Conservation (phyloP, 2,329 filamentous ascomycete genomes). For the Clonostachys rhizophaga region DNA sequence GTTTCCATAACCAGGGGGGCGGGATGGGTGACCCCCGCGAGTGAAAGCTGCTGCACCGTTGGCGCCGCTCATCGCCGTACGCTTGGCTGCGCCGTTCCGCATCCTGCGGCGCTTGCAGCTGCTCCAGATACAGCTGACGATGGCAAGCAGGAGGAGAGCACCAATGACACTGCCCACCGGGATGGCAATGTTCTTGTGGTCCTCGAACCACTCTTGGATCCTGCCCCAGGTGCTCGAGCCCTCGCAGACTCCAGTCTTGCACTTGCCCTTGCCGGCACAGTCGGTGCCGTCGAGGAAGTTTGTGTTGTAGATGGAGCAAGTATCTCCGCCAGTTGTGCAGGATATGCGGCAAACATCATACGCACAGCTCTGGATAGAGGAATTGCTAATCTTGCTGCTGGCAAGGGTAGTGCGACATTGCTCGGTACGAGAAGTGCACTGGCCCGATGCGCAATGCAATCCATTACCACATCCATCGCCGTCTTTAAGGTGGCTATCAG, state of each 20-base stretch:
- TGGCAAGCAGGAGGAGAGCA: constrained; percentile 56
- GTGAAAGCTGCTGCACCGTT: not conserved
- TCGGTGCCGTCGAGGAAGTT: constrained; percentile 91
- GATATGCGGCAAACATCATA: constrained; percentile 68
- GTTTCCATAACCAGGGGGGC: not conserved
- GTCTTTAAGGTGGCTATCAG: constrained; percentile 64
- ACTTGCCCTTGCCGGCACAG: constrained; percentile 76
- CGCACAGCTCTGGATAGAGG: constrained; percentile 78
- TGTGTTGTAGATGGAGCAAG: constrained; percentile 75
- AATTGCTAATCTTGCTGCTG: constrained; percentile 66
- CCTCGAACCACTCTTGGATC: constrained; percentile 69
- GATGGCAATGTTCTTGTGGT: constrained; percentile 79
- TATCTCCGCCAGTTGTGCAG: constrained; percentile 62
- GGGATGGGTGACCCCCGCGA: not conserved
- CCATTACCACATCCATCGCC: constrained; percentile 66
- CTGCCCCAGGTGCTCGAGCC: constrained; percentile 67
- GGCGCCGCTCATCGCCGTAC: constrained; percentile 5
- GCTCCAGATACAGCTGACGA: constrained; percentile 63
- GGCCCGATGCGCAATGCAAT: constrained; percentile 81
- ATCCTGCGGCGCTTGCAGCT: constrained; percentile 19
- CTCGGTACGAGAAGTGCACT: constrained; percentile 86
- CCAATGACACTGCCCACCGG: constrained; percentile 71
- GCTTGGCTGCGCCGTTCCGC: constrained; percentile 10
- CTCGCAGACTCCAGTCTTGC: constrained; percentile 71
- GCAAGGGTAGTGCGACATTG: constrained; percentile 88